These are phyloP conservation scores for Capniomyces stellatus DNA, from an alignment of 371 early-diverging fungal genomes.

Conservation along the genomic window DNA sequence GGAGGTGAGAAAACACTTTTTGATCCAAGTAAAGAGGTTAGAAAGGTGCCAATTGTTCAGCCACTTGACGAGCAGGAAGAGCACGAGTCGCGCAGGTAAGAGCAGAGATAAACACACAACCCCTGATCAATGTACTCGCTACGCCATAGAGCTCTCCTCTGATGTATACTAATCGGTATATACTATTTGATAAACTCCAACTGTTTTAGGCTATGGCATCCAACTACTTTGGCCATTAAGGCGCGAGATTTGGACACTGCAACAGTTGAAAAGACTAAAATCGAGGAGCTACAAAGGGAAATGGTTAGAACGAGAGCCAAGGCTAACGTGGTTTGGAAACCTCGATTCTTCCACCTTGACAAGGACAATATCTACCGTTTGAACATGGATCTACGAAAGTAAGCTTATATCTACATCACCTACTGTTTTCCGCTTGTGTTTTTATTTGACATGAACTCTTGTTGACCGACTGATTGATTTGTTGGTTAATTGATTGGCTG, in stretches of 20 bases:
- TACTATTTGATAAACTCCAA: no score
- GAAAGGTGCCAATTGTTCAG: slow-evolving; percentile 45
- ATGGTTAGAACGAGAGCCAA: slow-evolving; percentile 39
- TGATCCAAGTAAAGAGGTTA: slow-evolving; percentile 37
- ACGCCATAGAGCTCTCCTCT: no score
- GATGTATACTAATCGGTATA: no score
- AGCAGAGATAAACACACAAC: no score
- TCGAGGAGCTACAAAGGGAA: slow-evolving; percentile 70
- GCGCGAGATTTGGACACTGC: slow-evolving; percentile 52
- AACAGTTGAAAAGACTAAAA: slow-evolving; percentile 55
- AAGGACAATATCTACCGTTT: no score
- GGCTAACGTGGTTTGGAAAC: slow-evolving; percentile 25
- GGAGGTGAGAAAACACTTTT: slow-evolving; percentile 31
- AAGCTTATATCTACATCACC: no score
- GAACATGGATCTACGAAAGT: no score
- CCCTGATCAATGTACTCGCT: no score
- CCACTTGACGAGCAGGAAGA: slow-evolving; percentile 53
- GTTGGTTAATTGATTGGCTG: no score
- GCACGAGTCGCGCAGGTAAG: slow-evolving; percentile 58
- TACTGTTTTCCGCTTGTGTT: no score
- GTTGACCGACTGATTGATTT: no score
- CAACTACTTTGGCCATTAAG: slow-evolving; percentile 55
- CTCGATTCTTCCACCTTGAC: slow-evolving; percentile 29
- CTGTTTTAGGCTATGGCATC: slow-evolving; percentile 43
- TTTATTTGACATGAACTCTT: no score